phyloP scores from a whole-genome alignment of 192 early-diverging fungal species.

The Entomortierella chlamydospora region DNA sequence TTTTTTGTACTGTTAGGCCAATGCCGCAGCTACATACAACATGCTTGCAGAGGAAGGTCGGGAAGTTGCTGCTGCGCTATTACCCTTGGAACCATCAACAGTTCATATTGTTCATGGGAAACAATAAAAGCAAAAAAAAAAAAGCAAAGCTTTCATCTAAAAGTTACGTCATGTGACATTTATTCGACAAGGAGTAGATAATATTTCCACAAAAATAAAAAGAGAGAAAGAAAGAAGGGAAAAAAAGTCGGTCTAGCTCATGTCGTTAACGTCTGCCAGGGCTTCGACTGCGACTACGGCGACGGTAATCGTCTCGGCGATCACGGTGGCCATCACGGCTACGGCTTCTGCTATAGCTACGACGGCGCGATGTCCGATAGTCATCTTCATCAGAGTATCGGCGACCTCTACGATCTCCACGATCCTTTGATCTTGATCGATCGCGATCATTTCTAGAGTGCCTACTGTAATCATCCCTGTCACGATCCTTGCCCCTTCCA shows the following conservation, averaged over 20 bases:
- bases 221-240: no score
- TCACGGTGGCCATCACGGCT: constrained; percentile 40
- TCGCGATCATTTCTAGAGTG: constrained; percentile 18
- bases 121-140: neutral
- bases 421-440: constrained; percentile 31
- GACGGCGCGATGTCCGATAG: constrained; percentile 29
- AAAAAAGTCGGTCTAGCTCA: no score
- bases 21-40: constrained; percentile 67
- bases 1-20: constrained; percentile 57
- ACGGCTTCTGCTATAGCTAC: constrained; percentile 32
- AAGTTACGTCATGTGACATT: no score
- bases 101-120: constrained; percentile 19
- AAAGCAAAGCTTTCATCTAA: no score
- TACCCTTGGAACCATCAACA: constrained; percentile 59
- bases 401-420: constrained; percentile 18
- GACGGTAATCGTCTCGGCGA: constrained; percentile 41
- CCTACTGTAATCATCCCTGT: constrained; percentile 16
- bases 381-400: constrained; percentile 33
- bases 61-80: constrained; percentile 64
- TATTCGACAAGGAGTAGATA: no score
- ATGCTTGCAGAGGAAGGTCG: constrained; percentile 70
- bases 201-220: no score
- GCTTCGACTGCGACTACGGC: constrained; percentile 43
- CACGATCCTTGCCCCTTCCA: constrained; percentile 22
- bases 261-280: constrained; percentile 30